These are phyloP conservation scores for Thymus quinquecostatus DNA, from an alignment of 257 asterid species.

Conservation along the genomic window DNA sequence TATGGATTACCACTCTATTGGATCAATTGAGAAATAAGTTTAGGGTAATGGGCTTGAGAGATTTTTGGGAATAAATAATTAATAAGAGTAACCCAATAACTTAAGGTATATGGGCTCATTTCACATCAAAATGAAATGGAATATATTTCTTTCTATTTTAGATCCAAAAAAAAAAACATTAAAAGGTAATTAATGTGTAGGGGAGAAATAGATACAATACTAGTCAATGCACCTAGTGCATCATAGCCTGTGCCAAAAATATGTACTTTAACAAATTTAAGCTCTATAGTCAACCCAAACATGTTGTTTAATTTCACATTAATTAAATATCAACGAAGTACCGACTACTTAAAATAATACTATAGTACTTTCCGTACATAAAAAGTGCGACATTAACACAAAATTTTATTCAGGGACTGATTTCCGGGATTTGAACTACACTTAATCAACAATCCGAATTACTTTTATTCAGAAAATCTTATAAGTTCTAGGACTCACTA, in stretches of 20 bases:
- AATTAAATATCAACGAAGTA: not conserved
- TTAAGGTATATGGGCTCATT: not conserved
- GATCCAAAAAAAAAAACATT: too few relatives aligned
- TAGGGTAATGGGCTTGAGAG: too few relatives aligned
- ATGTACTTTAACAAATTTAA: not conserved
- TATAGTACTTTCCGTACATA: too few relatives aligned
- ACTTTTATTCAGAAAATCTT: too few relatives aligned
- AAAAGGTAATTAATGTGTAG: not conserved
- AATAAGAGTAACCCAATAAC: not conserved
- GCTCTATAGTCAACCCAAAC: not conserved
- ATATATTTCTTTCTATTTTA: not conserved
- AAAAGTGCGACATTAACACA: too few relatives aligned
- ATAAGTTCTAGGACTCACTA: not conserved
- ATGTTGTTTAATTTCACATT: not conserved
- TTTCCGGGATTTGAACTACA: too few relatives aligned
- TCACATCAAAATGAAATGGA: not conserved
- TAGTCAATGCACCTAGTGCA: not conserved
- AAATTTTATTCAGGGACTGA: too few relatives aligned
- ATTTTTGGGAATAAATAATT: too few relatives aligned
- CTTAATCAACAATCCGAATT: too few relatives aligned
- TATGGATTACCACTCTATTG: too few relatives aligned
- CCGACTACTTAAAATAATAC: too few relatives aligned
- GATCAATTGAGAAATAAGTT: too few relatives aligned
- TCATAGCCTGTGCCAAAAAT: not conserved
- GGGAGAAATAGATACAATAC: not conserved